Evolutionary conservation across 805 yeast species (phyloP).

Genomic region (Cephaloascus fragrans): DNA sequence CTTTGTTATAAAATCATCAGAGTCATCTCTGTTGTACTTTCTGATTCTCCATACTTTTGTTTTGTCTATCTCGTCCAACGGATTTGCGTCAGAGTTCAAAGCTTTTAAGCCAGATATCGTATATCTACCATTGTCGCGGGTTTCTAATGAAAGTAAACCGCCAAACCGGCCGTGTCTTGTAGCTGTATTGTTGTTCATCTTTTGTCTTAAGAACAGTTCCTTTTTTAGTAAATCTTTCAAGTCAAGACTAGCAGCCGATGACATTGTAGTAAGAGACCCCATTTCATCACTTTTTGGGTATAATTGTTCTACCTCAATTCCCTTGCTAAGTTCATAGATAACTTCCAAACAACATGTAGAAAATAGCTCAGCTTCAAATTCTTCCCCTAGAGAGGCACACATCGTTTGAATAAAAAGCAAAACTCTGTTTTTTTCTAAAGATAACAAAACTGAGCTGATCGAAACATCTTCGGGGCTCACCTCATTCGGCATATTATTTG

Average conservation of each 20-base stretch:
- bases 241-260: slow-evolving; percentile 26
- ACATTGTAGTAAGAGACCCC: slow-evolving; percentile 1
- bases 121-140: slow-evolving; percentile 45
- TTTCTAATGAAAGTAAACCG: slow-evolving; percentile 64
- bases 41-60: slow-evolving; percentile 56
- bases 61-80: slow-evolving; percentile 57
- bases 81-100: slow-evolving; percentile 33
- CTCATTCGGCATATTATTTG: slow-evolving; percentile 43
- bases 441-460: slow-evolving; percentile 41
- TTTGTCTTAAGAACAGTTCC: slow-evolving; percentile 46
- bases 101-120: slow-evolving; percentile 71
- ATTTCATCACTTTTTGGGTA: slow-evolving; percentile 3
- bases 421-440: slow-evolving; percentile 63
- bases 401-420: slow-evolving; percentile 65
- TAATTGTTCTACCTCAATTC: slow-evolving; percentile 32
- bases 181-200: slow-evolving; percentile 40
- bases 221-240: slow-evolving; percentile 43
- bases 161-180: slow-evolving; percentile 91
- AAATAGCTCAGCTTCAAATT: slow-evolving; percentile 51
- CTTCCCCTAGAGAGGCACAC: slow-evolving; percentile 52
- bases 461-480: slow-evolving; percentile 61
- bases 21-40: slow-evolving; percentile 25
- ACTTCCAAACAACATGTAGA: slow-evolving; percentile 63
- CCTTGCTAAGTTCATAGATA: slow-evolving; percentile 50
- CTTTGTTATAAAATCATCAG: slow-evolving; percentile 21